Conservation (phyloP, 805 yeast species). For the Candida succiphila region DNA sequence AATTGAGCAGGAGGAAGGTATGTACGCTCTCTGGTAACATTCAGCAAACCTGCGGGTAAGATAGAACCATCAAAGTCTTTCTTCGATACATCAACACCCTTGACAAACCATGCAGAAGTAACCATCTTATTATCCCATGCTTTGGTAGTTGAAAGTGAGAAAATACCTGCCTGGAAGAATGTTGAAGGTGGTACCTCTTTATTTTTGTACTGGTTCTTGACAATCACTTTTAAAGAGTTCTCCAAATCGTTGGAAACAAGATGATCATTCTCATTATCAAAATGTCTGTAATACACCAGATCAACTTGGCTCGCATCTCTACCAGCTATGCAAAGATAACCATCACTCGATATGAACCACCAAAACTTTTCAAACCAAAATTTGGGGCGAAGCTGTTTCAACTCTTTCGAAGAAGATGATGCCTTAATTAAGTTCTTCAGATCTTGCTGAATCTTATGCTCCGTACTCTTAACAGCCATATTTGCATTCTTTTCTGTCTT, state of each 20-base stretch:
- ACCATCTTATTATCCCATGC: constrained; percentile 88
- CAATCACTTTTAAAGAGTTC: constrained; percentile 65
- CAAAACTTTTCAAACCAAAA: constrained; percentile 90
- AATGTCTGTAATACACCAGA: constrained; percentile 68
- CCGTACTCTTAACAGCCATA: constrained; percentile 76
- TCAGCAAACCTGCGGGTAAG: constrained; percentile 54
- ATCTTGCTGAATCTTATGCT: constrained; percentile 64
- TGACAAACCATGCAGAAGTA: constrained; percentile 80
- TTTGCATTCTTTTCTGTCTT: constrained; percentile 73
- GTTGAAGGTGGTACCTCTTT: constrained; percentile 79
- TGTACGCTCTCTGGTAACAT: constrained; percentile 41
- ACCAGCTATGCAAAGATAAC: constrained; percentile 79
- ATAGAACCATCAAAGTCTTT: constrained; percentile 48
- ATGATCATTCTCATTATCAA: constrained; percentile 57
- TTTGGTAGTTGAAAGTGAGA: constrained; percentile 67
- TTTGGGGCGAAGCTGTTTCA: constrained; percentile 58
- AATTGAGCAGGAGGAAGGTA: constrained; percentile 70
- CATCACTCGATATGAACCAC: constrained; percentile 92
- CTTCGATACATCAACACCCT: constrained; percentile 59
- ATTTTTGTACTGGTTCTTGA: constrained; percentile 68
- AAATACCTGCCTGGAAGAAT: constrained; percentile 80
- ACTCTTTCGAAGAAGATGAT: constrained; percentile 34
- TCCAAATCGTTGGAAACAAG: constrained; percentile 68
- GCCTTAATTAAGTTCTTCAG: constrained; percentile 52
- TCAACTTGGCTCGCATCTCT: constrained; percentile 75